Evolutionary conservation across 495 filamentous ascomycete species (phyloP), one percentile per base, ranked within the genome.

Genomic region (Penicillium angulare): DNA sequence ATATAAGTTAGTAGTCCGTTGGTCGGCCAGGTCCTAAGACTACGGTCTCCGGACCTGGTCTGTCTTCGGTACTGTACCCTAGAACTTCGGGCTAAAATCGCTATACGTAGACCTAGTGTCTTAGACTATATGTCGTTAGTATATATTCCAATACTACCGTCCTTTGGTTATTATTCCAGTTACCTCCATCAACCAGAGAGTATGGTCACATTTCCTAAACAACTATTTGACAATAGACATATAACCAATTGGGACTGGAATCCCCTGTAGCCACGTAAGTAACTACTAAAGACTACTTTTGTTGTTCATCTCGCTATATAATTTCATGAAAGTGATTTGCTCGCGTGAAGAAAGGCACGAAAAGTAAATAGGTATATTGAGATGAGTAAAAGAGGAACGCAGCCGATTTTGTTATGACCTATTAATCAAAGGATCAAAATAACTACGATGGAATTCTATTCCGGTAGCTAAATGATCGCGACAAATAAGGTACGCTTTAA

Each of bases 401-500:
- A 53, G 34, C 40, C 43, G 26, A 47, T n/a, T 38, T 47, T 16
- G 33, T 46, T 52, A 40, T 53, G 35, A 47, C 15, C 43, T 43
- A 47, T 53, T 34, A 53, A 53, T 42, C 43, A 53, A 42, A 53
- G 43, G 31, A 39, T 51, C 39, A 31, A 47, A 46, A 52, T 22
- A 32, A 52, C 41, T 45, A 50, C 18, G 36, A 50, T 24, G 21
- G 48, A 18, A 43, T 50, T 36, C 8, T 27, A 7, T 44, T 45
- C 40, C 32, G 23, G 40, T 44, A 16, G 8, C 29, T 44, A 51
- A 44, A 51, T 51, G 20, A 51, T 51, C 49, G 22, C 1, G 40
- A 43, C 21, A 42, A 50, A 50, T 43, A 38, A 31, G 39, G 40
- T 29, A n/a, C 26, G 12, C 49, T 38, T 54, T 47, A 47, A 29